Percentiles rank a stretch among this genome's conserved stretches.
These are phyloP conservation scores for Atkinsonella hypoxylon DNA, from an alignment of 2,329 filamentous ascomycete species.

Conservation along the genomic window DNA sequence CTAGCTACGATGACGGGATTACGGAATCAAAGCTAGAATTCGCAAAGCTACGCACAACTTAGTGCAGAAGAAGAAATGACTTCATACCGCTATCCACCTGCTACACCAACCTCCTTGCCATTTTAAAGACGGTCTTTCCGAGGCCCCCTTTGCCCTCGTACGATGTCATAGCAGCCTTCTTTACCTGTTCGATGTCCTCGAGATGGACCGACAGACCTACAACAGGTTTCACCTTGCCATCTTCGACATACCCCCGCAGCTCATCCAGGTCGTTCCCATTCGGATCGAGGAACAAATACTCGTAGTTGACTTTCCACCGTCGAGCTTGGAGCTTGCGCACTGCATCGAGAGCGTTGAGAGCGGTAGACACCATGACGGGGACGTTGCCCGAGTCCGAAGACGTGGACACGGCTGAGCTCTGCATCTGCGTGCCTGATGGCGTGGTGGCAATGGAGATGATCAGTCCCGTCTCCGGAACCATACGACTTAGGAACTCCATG, in stretches of 20 bases:
- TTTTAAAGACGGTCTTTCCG: conserved; percentile 24
- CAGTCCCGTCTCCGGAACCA: conserved; percentile 21
- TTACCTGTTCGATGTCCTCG: conserved; percentile 23
- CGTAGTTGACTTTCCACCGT: conserved; percentile 24
- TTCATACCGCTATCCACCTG: too few relatives aligned
- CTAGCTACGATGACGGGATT: too few relatives aligned
- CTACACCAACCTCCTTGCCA: neutral
- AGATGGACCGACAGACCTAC: conserved; percentile 15
- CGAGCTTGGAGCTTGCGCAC: conserved; percentile 18
- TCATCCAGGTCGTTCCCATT: conserved; percentile 16
- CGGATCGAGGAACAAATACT: conserved; percentile 23
- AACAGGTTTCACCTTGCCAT: conserved; percentile 11
- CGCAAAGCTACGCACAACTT: too few relatives aligned
- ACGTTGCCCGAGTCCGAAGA: conserved; percentile 15
- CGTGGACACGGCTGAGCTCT: conserved; percentile 17
- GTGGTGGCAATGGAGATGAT: conserved; percentile 25
- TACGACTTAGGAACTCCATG: conserved; percentile 22
- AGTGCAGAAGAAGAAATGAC: too few relatives aligned
- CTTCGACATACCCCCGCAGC: conserved; percentile 8
- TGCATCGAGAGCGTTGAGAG: conserved; percentile 21
- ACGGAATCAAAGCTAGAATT: too few relatives aligned
- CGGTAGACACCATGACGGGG: conserved; percentile 12
- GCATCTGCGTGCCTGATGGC: conserved; percentile 24
- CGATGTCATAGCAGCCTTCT: conserved; percentile 22
- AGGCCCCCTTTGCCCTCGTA: conserved; percentile 26